Base-by-base conservation (phyloP, 2,329 filamentous ascomycete genomes). In the Colletotrichum simmondsii region DNA sequence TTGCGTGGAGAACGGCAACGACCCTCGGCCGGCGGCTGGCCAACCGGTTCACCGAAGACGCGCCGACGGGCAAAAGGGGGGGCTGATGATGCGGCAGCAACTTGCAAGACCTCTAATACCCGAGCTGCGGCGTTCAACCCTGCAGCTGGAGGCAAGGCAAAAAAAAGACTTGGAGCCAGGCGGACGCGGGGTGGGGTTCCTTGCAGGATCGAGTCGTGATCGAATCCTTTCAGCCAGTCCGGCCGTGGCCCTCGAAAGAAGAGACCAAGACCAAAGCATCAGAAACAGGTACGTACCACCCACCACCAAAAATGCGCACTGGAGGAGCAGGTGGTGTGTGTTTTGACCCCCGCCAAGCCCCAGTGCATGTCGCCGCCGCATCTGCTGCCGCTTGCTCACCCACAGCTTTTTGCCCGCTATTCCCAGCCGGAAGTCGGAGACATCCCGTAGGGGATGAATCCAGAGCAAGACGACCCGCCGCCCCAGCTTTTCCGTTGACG, bases 291-390 rank as follows among this genome's bases (percentile, higher is more conserved):
- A 72, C 70, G 70, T 72, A 70, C 60, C 49, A 3, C 57, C 52
- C 56, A 35, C 35, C 65, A 62, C 30, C 52, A 72, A 14, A 16
- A 26, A 66, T n/a, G 28, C 37, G 60, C 70, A 52, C 65, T 69
- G 70, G 65, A 69, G 70, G 70, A 56, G 61, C 57, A 66, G 58
- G 63, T 56, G 60, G 35, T 70, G 71, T 42, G 46, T 70, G 71
- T 42, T 73, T 73, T 58, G 70, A 53, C 65, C 70, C 63, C 60
- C 70, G 64, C 70, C 72, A 69, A 71, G 69, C 72, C 60, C 62
- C 60, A 69, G 58, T 69, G 65, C 70, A 61, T 65, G 16, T 61
- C 66, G 60, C 28, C 56, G 53, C 60, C 66, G 66, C 32, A 30
- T 60, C 53, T 49, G 58, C 54, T 63, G 53, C 69, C 62, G 49